These are phyloP conservation scores for Ophiocordyceps sinensis DNA, from an alignment of 2,329 filamentous ascomycete species.

Conservation along the genomic window DNA sequence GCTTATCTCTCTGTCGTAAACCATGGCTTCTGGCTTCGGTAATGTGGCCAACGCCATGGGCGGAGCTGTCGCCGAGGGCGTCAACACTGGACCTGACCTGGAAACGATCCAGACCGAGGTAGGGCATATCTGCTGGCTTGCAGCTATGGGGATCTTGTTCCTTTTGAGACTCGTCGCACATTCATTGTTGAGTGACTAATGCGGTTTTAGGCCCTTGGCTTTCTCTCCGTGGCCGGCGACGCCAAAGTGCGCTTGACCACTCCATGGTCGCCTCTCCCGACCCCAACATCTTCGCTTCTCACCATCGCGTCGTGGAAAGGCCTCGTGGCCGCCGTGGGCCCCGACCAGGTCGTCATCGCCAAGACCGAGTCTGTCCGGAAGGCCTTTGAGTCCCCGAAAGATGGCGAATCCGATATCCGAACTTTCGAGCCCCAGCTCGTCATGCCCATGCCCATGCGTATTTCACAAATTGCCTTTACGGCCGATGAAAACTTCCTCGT, in stretches of 20 bases:
- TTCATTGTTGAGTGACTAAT: not conserved
- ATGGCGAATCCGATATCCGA: conserved; percentile 50
- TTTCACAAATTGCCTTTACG: conserved; percentile 84
- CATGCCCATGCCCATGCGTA: conserved; percentile 56
- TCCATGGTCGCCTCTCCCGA: conserved; percentile 63
- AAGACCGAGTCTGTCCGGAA: conserved; percentile 66
- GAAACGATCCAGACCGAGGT: conserved; percentile 75
- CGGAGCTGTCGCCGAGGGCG: conserved; percentile 17
- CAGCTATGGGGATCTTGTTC: too few relatives aligned
- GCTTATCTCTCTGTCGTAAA: conserved; percentile 21
- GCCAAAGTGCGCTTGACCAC: conserved; percentile 69
- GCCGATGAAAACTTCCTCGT: conserved; percentile 78
- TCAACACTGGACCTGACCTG: conserved; percentile 47
- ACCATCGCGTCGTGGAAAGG: conserved; percentile 68
- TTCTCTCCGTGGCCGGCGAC: conserved; percentile 66
- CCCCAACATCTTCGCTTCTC: conserved; percentile 67
- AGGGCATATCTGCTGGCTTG: conserved; percentile 5
- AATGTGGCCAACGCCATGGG: conserved; percentile 30
- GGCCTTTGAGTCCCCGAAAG: conserved; percentile 48
- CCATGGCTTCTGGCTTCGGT: conserved; percentile 53
- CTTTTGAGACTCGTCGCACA: too few relatives aligned
- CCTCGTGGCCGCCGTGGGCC: conserved; percentile 75
- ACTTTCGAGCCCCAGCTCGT: conserved; percentile 59
- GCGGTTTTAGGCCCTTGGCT: conserved; percentile 54
- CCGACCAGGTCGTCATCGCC: conserved; percentile 62